Conservation (phyloP, 1,284 basidiomycete genomes). For the Ceratobasidium papillatum region DNA sequence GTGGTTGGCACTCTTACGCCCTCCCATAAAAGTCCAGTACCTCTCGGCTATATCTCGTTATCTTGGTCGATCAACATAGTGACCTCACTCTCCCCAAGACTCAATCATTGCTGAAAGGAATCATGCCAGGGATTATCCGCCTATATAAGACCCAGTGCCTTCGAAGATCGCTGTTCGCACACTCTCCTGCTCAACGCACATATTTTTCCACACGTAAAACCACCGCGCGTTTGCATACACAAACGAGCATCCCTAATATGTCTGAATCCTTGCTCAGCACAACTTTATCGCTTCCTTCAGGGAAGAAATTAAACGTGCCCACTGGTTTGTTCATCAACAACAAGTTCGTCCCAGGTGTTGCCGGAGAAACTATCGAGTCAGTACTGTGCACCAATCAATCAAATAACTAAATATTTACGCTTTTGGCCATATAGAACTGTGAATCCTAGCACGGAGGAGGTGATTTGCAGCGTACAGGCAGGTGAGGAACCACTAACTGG, state of each 20-base stretch:
- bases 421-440: slow-evolving; percentile 58
- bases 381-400: slow-evolving; percentile 54
- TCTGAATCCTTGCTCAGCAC: slow-evolving; percentile 20
- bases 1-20: neutral
- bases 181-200: neutral
- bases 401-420: slow-evolving; percentile 46
- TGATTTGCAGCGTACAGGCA: slow-evolving; percentile 70
- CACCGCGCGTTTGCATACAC: neutral
- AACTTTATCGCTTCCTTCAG: slow-evolving; percentile 49
- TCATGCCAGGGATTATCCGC: neutral
- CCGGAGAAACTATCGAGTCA: slow-evolving; percentile 51
- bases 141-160: slow-evolving; percentile 2
- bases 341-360: slow-evolving; percentile 67
- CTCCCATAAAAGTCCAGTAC: neutral
- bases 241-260: slow-evolving; percentile 5
- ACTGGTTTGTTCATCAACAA: slow-evolving; percentile 94
- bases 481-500: slow-evolving; percentile 56
- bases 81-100: neutral
- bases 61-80: slow-evolving; percentile 17
- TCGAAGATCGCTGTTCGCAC: neutral
- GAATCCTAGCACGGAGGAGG: slow-evolving; percentile 79
- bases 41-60: slow-evolving; percentile 25
- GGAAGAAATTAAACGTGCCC: slow-evolving; percentile 68
- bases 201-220: neutral
- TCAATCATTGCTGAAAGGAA: neutral